Conservation (phyloP, 208 protist species). For the Trypanosomatidae sp. region DNA sequence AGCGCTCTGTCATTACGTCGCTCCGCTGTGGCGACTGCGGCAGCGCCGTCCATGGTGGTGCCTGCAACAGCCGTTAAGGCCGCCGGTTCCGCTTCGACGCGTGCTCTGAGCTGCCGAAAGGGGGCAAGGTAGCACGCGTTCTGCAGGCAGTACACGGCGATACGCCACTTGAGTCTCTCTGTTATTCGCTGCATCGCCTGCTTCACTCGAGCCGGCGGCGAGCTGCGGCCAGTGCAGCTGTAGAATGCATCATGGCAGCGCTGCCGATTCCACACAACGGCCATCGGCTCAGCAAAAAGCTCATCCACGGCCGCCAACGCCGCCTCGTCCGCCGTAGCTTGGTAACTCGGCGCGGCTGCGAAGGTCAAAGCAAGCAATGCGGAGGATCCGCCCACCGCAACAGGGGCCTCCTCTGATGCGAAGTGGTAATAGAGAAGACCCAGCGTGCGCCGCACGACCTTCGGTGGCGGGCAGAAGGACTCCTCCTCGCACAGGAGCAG, state of each 20-base stretch:
- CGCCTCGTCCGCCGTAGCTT: conserved; percentile 10
- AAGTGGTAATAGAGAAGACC: conserved; percentile 38
- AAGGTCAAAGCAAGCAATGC: background rate
- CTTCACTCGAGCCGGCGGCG: conserved; percentile 14
- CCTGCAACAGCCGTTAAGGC: background rate
- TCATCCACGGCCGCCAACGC: conserved; percentile 4
- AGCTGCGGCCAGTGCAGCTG: conserved; percentile 14
- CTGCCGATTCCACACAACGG: conserved; percentile 21
- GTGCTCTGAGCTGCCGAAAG: conserved; percentile 10
- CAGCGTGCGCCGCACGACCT: conserved; percentile 46
- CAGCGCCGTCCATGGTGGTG: background rate
- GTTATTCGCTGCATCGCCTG: conserved; percentile 17
- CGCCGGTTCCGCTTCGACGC: conserved; percentile 5
- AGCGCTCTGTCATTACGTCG: background rate
- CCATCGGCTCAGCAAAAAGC: conserved; percentile 23
- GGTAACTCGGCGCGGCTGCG: conserved; percentile 5
- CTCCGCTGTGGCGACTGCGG: background rate
- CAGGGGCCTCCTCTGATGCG: conserved; percentile 19
- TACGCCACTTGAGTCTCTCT: conserved; percentile 18
- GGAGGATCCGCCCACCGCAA: background rate
- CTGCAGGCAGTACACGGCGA: conserved; percentile 26
- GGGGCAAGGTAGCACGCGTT: conserved; percentile 16
- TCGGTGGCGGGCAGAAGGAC: conserved; percentile 34
- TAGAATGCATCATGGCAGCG: conserved; percentile 19
- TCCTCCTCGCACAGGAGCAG: conserved; percentile 35